Percentiles rank a stretch among this genome's conserved stretches.
These are phyloP conservation scores for Anacardium occidentale DNA, from an alignment of 345 rosid genomes.

Conservation along the genomic window DNA sequence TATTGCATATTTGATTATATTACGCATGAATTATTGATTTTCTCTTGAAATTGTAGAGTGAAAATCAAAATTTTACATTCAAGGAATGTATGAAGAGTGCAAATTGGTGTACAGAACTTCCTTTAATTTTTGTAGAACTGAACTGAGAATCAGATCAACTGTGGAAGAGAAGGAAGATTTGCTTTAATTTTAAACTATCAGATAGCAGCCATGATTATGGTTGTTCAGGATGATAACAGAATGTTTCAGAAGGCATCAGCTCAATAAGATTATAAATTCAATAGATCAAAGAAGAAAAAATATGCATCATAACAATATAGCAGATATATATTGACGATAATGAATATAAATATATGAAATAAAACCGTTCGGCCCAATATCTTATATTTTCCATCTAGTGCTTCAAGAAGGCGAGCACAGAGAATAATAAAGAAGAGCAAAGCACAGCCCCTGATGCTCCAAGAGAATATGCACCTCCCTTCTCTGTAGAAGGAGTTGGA, in stretches of 20 bases:
- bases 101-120: too few relatives aligned
- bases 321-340: not conserved
- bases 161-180: not conserved
- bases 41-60: too few relatives aligned
- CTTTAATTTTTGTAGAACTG: too few relatives aligned
- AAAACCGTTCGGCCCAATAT: too few relatives aligned
- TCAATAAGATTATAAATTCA: not conserved
- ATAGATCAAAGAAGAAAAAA: not conserved
- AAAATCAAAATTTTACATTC: too few relatives aligned
- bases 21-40: too few relatives aligned
- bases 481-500: conserved; percentile 20
- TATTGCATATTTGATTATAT: too few relatives aligned
- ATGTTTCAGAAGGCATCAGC: not conserved
- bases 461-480: conserved; percentile 33
- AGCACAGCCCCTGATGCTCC: conserved; percentile 31
- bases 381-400: not conserved
- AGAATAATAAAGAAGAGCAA: conserved; percentile 35
- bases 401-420: conserved; percentile 30
- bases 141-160: too few relatives aligned
- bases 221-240: not conserved
- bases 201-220: not conserved
- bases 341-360: not conserved
- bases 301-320: not conserved
- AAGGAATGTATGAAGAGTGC: too few relatives aligned
- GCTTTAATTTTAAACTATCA: not conserved